phyloP scores from a whole-genome alignment of 2,329 filamentous ascomycete species.

The Mollisia scopiformis region DNA sequence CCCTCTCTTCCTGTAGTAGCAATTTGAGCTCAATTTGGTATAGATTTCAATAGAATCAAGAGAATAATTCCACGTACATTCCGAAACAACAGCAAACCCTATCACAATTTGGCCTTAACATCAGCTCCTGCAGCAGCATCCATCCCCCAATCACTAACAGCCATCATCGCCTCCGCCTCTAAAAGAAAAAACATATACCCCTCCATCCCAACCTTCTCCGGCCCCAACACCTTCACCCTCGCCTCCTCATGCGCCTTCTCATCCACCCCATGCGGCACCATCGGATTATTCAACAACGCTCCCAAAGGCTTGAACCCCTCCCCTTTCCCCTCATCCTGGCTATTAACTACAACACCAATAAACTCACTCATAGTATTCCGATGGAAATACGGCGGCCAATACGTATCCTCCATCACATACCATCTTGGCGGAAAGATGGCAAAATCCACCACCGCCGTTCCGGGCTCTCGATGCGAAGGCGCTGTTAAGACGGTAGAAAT shows the following conservation, averaged over 20 bases:
- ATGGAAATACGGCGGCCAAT: conserved; percentile 62
- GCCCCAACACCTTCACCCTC: conserved; percentile 52
- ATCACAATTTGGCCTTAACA: not conserved
- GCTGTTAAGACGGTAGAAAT: conserved; percentile 71
- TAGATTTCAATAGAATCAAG: too few species aligned
- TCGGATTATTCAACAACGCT: conserved; percentile 61
- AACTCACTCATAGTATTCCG: conserved; percentile 65
- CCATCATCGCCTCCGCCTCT: conserved; percentile 65
- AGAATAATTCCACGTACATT: too few species aligned
- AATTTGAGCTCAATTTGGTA: too few species aligned
- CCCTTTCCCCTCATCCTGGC: conserved; percentile 50
- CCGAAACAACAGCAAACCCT: not conserved
- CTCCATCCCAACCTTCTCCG: conserved; percentile 53
- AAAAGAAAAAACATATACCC: conserved; percentile 65
- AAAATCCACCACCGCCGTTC: conserved; percentile 62
- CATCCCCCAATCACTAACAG: conserved; percentile 68
- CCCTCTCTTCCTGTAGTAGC: too few species aligned
- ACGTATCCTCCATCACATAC: conserved; percentile 59
- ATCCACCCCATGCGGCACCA: conserved; percentile 61
- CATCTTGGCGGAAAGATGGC: conserved; percentile 65
- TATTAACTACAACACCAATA: conserved; percentile 61
- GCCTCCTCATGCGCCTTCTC: conserved; percentile 55
- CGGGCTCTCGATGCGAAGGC: conserved; percentile 49
- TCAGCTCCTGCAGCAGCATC: not conserved
- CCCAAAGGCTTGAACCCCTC: conserved; percentile 56